Conservation (phyloP, 179 eudicot species). For the Sideroxylon spinosum region DNA sequence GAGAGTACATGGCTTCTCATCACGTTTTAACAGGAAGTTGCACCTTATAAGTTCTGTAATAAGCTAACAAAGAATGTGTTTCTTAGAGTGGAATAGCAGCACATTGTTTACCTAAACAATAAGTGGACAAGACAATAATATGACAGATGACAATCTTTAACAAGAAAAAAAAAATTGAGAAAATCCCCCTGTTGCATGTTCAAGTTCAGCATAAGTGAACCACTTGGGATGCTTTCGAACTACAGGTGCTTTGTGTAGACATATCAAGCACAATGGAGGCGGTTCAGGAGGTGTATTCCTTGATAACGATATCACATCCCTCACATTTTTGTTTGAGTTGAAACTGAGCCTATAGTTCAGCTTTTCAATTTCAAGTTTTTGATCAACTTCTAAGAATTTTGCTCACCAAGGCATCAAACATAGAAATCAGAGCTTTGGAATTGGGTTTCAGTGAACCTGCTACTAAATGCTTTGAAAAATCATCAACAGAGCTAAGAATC, state of each 20-base stretch:
- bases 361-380: constrained; percentile 20
- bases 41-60: background rate
- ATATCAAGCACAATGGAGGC: constrained; percentile 70
- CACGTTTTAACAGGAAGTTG: constrained; percentile 9
- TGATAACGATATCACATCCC: constrained; percentile 45
- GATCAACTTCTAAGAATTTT: constrained; percentile 22
- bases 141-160: background rate
- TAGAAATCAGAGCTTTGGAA: constrained; percentile 25
- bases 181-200: constrained; percentile 63
- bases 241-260: constrained; percentile 63
- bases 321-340: constrained; percentile 28
- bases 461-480: constrained; percentile 15
- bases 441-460: constrained; percentile 29
- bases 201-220: constrained; percentile 61
- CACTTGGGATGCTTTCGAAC: constrained; percentile 66
- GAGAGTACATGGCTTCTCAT: background rate
- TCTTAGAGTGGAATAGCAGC: constrained; percentile 9
- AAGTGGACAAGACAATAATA: background rate
- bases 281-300: constrained; percentile 50
- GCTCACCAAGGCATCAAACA: constrained; percentile 24
- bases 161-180: constrained; percentile 19
- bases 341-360: constrained; percentile 25
- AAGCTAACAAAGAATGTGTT: background rate
- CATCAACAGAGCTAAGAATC: constrained; percentile 27
- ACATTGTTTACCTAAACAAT: background rate